Evolutionary conservation across 2,329 filamentous ascomycete species (phyloP).

Genomic region (Endoconidiophora laricicola): DNA sequence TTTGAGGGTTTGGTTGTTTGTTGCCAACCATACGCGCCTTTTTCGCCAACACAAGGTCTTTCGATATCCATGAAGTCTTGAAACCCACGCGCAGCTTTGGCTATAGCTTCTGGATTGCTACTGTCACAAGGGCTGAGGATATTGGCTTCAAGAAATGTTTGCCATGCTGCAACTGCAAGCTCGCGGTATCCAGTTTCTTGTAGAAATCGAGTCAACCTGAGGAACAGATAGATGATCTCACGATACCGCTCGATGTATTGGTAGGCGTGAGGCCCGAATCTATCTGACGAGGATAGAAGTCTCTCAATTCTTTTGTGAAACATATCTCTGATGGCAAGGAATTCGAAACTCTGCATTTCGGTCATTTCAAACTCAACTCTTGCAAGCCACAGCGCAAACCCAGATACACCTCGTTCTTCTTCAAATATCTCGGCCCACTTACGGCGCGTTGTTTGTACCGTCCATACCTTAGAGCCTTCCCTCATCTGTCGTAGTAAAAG

Average conservation of each 20-base stretch:
- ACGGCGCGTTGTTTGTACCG: slow-evolving; percentile 37
- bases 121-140: slow-evolving; percentile 35
- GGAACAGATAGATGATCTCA: slow-evolving; percentile 47
- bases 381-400: slow-evolving; percentile 52
- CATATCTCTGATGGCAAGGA: slow-evolving; percentile 44
- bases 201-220: slow-evolving; percentile 58
- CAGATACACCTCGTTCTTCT: slow-evolving; percentile 17
- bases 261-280: not conserved
- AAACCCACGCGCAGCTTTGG: slow-evolving; percentile 11
- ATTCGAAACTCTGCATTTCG: slow-evolving; percentile 47
- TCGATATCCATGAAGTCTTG: slow-evolving; percentile 74
- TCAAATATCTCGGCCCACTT: slow-evolving; percentile 45
- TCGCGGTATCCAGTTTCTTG: slow-evolving; percentile 66
- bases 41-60: slow-evolving; percentile 59
- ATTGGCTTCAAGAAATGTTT: slow-evolving; percentile 58
- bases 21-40: slow-evolving; percentile 52
- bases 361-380: slow-evolving; percentile 60
- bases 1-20: not conserved
- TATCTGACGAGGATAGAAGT: not conserved
- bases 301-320: slow-evolving; percentile 35
- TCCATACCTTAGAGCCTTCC: slow-evolving; percentile 63
- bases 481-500: slow-evolving; percentile 54
- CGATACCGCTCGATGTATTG: slow-evolving; percentile 5
- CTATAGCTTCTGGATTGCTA: too few species aligned
- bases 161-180: slow-evolving; percentile 64